Percentiles rank a stretch among this genome's conserved stretches.
Conservation (phyloP, 116 monocot genomes). For the Papilionanthe hybrid region DNA sequence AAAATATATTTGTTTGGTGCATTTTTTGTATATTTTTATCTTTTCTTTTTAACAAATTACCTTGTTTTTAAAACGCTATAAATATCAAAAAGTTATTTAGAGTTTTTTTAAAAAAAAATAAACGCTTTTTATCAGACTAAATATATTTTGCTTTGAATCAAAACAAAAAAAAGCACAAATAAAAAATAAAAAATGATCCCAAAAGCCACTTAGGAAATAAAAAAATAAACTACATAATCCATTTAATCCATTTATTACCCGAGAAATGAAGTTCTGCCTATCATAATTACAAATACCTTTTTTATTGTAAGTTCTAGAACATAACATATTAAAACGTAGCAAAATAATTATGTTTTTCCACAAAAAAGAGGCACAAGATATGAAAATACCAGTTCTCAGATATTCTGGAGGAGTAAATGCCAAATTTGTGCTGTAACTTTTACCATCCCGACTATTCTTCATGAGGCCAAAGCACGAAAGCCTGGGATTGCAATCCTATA, state of each 20-base stretch:
- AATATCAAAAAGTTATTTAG: no score
- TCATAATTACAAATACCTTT: background rate
- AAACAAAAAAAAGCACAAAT: no score
- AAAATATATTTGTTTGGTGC: no score
- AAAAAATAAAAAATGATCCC: background rate
- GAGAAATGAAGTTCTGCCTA: background rate
- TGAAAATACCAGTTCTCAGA: constrained; percentile 40
- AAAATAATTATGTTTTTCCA: background rate
- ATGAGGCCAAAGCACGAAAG: constrained; percentile 59
- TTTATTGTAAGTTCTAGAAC: background rate
- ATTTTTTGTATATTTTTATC: no score
- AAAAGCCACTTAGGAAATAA: background rate
- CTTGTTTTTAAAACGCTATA: no score
- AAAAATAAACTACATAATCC: background rate
- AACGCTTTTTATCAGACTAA: no score
- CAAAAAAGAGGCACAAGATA: background rate
- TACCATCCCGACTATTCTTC: constrained; percentile 62
- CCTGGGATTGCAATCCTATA: constrained; percentile 64
- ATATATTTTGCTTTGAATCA: no score
- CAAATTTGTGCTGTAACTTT: constrained; percentile 61
- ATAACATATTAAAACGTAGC: background rate
- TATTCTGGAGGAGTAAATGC: constrained; percentile 62
- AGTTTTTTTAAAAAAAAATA: no score
- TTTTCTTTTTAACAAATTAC: no score
- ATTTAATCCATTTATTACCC: background rate